Evolutionary conservation across 441 rosid genomes (phyloP).

Genomic region (Erodium moschatum): DNA sequence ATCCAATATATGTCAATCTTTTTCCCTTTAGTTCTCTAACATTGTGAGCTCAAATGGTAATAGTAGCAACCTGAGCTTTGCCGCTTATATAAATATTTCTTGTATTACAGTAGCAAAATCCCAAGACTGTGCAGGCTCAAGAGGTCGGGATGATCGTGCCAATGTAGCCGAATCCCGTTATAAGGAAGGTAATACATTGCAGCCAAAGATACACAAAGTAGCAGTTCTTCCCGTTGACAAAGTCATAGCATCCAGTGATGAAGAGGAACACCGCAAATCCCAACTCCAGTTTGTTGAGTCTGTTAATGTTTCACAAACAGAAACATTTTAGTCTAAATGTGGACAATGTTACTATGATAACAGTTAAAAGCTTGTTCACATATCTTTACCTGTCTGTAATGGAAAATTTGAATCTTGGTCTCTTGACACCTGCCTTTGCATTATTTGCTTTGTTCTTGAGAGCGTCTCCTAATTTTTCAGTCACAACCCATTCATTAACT

Average conservation of each 20-base stretch:
- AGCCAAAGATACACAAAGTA: conserved; percentile 54
- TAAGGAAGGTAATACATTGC: conserved; percentile 66
- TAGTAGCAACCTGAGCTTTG: background rate
- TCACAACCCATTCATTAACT: conserved; percentile 93
- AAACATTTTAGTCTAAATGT: background rate
- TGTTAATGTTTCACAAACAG: conserved; percentile 19
- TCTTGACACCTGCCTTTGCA: conserved; percentile 32
- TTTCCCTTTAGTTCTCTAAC: background rate
- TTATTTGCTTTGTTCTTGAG: conserved; percentile 45
- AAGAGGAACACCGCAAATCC: conserved; percentile 59
- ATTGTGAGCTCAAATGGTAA: background rate
- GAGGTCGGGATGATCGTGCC: conserved; percentile 55
- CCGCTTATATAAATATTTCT: background rate
- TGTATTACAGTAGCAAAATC: background rate
- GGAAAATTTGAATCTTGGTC: conserved; percentile 49
- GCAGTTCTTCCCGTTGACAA: conserved; percentile 50
- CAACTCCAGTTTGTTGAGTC: conserved; percentile 58
- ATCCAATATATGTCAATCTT: no score
- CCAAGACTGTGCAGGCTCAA: conserved; percentile 8
- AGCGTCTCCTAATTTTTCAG: conserved; percentile 75
- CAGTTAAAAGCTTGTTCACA: no score
- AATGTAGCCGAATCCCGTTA: conserved; percentile 68
- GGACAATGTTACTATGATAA: background rate
- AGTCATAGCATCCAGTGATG: conserved; percentile 65
- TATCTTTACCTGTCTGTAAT: conserved; percentile 57